Conservation (phyloP, 2,329 filamentous ascomycete genomes). For the Cytospora piceicola region DNA sequence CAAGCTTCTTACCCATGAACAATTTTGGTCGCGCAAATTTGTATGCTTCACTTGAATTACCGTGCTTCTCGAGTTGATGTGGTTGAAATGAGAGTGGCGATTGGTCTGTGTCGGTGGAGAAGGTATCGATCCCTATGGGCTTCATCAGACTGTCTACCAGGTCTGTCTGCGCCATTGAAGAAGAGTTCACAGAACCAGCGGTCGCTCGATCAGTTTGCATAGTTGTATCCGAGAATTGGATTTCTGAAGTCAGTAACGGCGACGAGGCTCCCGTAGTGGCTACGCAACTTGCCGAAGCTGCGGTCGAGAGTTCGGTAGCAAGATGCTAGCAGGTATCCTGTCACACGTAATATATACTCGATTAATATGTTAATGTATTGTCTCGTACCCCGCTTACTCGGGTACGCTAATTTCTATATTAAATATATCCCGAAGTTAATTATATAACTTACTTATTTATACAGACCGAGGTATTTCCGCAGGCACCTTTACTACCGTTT, state of each 20-base stretch:
- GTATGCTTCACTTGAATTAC: slow-evolving; percentile 26
- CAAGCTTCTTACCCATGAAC: slow-evolving; percentile 36
- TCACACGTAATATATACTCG: too few species aligned
- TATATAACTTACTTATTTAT: too few species aligned
- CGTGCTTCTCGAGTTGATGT: background rate
- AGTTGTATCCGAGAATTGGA: background rate
- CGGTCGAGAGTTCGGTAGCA: background rate
- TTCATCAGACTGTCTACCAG: background rate
- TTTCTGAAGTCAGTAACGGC: slow-evolving; percentile 1
- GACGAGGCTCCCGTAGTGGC: slow-evolving; percentile 16
- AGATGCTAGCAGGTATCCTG: too few species aligned
- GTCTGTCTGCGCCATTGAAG: background rate
- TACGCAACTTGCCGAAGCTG: slow-evolving; percentile 25
- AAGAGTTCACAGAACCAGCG: slow-evolving; percentile 4
- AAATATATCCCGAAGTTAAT: too few species aligned
- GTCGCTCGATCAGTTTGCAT: slow-evolving; percentile 22
- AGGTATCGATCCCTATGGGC: background rate
- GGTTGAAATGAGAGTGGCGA: background rate
- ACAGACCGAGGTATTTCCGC: too few species aligned
- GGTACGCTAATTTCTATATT: too few species aligned
- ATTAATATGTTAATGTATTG: too few species aligned
- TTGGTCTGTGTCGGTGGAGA: slow-evolving; percentile 4
- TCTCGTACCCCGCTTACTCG: too few species aligned
- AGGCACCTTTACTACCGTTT: too few species aligned
- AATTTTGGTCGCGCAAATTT: slow-evolving; percentile 37